A percentile compares a stretch with the other conserved stretches of the same genome.
phyloP scores from a whole-genome alignment of 2,329 filamentous ascomycete species.

The Pseudogymnoascus sp. region DNA sequence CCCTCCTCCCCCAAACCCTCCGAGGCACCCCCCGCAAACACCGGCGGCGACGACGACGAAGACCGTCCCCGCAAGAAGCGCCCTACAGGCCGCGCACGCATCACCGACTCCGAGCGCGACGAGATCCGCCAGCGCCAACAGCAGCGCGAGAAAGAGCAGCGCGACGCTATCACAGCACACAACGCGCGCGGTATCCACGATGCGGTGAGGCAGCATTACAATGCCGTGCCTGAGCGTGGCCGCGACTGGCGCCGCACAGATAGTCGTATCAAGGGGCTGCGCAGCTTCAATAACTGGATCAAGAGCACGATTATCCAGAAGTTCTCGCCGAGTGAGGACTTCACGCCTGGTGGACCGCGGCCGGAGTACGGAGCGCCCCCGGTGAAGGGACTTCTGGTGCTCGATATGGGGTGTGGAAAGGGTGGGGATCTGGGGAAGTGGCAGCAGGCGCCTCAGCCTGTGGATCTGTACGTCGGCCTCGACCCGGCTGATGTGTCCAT shows the following conservation, averaged over 20 bases:
- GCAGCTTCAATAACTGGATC: constrained; percentile 98
- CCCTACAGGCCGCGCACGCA: constrained; percentile 58
- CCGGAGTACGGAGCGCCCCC: constrained; percentile 23
- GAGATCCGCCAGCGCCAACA: constrained; percentile 54
- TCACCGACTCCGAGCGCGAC: constrained; percentile 60
- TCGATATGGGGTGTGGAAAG: constrained; percentile 95
- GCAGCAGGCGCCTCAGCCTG: constrained; percentile 84
- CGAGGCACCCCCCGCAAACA: constrained; percentile 29
- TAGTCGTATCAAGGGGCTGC: constrained; percentile 87
- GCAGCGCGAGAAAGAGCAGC: constrained; percentile 47
- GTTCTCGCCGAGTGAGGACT: constrained; percentile 77
- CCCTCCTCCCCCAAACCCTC: constrained; percentile 31
- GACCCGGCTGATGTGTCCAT: constrained; percentile 92
- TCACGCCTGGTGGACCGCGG: constrained; percentile 53
- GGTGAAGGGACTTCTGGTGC: constrained; percentile 61
- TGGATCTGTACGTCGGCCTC: constrained; percentile 89
- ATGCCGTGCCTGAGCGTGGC: constrained; percentile 86
- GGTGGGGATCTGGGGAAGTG: constrained; percentile 93
- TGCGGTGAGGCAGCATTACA: constrained; percentile 90
- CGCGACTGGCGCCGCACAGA: constrained; percentile 92
- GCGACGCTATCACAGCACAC: constrained; percentile 26
- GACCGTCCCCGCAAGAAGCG: constrained; percentile 60
- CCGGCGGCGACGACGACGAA: constrained; percentile 6
- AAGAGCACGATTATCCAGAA: constrained; percentile 97
- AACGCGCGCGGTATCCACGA: constrained; percentile 61